Evolutionary conservation across 805 yeast genomes (phyloP), one percentile per base, ranked within the genome.

Genomic region (Candida ipomoeae): DNA sequence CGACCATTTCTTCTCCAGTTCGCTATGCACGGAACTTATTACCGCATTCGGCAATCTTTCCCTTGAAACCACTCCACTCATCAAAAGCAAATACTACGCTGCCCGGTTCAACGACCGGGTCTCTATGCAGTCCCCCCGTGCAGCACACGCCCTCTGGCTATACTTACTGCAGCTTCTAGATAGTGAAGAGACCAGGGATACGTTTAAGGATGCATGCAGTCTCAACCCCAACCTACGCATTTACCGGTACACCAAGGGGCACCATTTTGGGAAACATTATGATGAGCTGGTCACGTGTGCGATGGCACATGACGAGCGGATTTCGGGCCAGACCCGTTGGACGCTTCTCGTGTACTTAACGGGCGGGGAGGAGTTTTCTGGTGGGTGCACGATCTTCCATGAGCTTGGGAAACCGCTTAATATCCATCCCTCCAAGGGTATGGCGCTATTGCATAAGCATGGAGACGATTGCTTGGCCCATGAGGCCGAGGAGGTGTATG

Each of bases 401-500:
- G 69, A 69, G 3, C 60, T 61, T 15, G 26, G 34, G 6, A 53
- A 60, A 18, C 65, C 67, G 1, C 55, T 69, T 26, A 66, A 66
- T 14, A 69, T 80, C 2, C 77, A 73, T 49, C 85, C 86, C 0
- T 58, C 61, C 15, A 71, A 67, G 49, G 88, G 87, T 0, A 69
- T 77, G 77, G 84, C 83, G 0, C 66, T 83, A 39, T 62, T 83
- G 43, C 88, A 83, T 57, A 81, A 81, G 55, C 88, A 83, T 60
- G 87, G 88, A 0, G 82, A 79, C 52, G 85, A 82, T 54, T 83
- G 87, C 61, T 59, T 83, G 52, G 61, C 73, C 44, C 88, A 83
- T 56, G 86, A 82, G 54, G 86, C 80, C 2, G 77, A 77, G 52
- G 51, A 69, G 44, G 85, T 83, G 0, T 62, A 55, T 6, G 61